Conservation (phyloP, 345 rosid species). For the Arabidopsis suecica region DNA sequence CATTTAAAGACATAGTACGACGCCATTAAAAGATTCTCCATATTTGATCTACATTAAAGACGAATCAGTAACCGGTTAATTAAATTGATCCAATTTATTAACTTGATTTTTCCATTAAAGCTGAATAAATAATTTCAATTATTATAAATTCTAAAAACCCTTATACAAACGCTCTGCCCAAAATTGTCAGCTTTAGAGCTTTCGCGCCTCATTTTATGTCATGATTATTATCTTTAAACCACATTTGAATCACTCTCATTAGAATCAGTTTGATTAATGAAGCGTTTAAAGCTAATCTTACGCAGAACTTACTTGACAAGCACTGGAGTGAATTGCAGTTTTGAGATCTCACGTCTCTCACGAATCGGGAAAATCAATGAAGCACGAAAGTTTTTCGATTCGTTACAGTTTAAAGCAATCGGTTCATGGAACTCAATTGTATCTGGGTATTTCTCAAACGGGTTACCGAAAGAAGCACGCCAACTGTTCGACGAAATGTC, state of each 20-base stretch:
- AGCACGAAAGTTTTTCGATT: slow-evolving; percentile 67
- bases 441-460: slow-evolving; percentile 59
- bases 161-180: too few relatives aligned
- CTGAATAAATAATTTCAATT: too few relatives aligned
- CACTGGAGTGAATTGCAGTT: slow-evolving; percentile 37
- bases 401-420: slow-evolving; percentile 50
- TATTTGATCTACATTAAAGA: too few relatives aligned
- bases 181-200: too few relatives aligned
- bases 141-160: too few relatives aligned
- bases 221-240: background rate
- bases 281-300: slow-evolving; percentile 38
- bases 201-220: background rate
- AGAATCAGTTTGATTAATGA: slow-evolving; percentile 42
- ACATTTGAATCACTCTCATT: background rate
- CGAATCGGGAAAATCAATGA: slow-evolving; percentile 59
- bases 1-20: too few relatives aligned
- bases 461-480: slow-evolving; percentile 57
- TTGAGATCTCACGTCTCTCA: slow-evolving; percentile 57
- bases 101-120: too few relatives aligned
- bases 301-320: slow-evolving; percentile 46
- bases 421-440: slow-evolving; percentile 76
- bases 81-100: too few relatives aligned
- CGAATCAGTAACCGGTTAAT: too few relatives aligned
- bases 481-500: slow-evolving; percentile 70
- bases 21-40: too few relatives aligned